Base-by-base conservation (phyloP, 441 rosid species). In the Iberis amara region DNA sequence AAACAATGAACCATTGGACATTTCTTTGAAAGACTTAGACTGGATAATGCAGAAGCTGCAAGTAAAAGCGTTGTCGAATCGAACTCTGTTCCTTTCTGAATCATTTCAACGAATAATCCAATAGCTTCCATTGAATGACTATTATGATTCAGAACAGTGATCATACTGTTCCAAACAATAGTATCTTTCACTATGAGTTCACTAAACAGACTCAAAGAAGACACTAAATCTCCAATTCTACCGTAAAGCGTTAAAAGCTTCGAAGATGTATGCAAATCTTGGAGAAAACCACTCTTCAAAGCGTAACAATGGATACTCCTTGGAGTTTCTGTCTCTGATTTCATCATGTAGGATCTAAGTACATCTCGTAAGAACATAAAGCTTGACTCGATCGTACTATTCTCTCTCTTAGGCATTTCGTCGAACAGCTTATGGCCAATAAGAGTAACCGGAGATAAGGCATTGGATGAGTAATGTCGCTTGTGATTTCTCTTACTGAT, bases 91-190 rank as follows among this genome's bases (percentile, higher is more conserved):
- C 69, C 68, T 7, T 46, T 62, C 24, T 61, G 49, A 55, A 74
- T 39, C 79, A 79, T 71, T 47, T 67, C 59, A 36, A 47, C 60
- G 33, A 75, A 75, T 4, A 71, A 28, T 30, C 69, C 72, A 48
- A 73, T 11, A 15, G 71, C 79, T 59, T 33, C 59, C n/a, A 35
- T 26, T 18, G 39, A 72, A 49, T 50, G 52, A 57, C 57, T 50
- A 60, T 75, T 79, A 13, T 72, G 75, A 57, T 64, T 53, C 30
- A 70, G 66, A 41, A 71, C 73, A 65, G 78, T 73, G 66, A 79
- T 75, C 75, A 82, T 68, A 47, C 83, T 74, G 28, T 82, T 82
- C 76, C 76, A 73, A 54, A 70, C 12, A 67, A 82, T 57, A 36
- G 57, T 68, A 59, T 82, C 89, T 70, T 62, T 77, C 39, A 61